Conservation (phyloP, 2,329 filamentous ascomycete genomes). For the Penicillium occitanis region DNA sequence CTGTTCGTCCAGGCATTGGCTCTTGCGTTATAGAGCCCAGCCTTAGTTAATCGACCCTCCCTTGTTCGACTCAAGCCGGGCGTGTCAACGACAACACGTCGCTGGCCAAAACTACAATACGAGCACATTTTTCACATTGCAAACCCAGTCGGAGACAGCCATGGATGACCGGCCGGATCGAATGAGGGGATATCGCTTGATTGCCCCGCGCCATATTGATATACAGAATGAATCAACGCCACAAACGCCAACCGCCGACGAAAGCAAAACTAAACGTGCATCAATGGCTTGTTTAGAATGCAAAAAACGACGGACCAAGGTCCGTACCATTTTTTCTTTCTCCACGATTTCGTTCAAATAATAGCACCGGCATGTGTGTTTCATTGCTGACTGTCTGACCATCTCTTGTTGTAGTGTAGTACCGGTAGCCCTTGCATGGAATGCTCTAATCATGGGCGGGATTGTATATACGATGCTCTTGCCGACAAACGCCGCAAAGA, state of each 20-base stretch:
- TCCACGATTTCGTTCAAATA: not conserved
- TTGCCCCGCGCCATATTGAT: conserved; percentile 18
- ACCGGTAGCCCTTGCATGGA: conserved; percentile 34
- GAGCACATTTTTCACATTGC: not conserved
- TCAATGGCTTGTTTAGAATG: conserved; percentile 41
- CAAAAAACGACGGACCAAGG: conserved; percentile 40
- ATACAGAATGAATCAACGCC: conserved; percentile 1
- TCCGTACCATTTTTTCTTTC: conserved; percentile 23
- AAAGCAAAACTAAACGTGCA: conserved; percentile 36
- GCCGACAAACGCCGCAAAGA: conserved; percentile 41
- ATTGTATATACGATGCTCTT: conserved; percentile 36
- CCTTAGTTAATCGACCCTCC: not conserved
- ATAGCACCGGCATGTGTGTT: not conserved
- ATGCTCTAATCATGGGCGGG: conserved; percentile 35
- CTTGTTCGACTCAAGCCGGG: not conserved
- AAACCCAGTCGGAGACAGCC: not conserved
- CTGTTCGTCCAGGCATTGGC: not conserved
- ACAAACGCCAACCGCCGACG: conserved; percentile 26
- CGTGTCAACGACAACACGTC: not conserved
- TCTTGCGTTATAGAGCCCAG: not conserved
- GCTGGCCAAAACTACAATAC: conserved; percentile 3
- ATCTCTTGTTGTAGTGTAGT: conserved; percentile 30
- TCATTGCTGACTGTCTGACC: not conserved
- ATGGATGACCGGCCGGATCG: conserved; percentile 17
- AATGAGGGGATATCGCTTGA: conserved; percentile 13